Percentiles rank a stretch among this genome's conserved stretches.
phyloP scores from a whole-genome alignment of 2,329 filamentous ascomycete genomes.

The Beauveria sp. region DNA sequence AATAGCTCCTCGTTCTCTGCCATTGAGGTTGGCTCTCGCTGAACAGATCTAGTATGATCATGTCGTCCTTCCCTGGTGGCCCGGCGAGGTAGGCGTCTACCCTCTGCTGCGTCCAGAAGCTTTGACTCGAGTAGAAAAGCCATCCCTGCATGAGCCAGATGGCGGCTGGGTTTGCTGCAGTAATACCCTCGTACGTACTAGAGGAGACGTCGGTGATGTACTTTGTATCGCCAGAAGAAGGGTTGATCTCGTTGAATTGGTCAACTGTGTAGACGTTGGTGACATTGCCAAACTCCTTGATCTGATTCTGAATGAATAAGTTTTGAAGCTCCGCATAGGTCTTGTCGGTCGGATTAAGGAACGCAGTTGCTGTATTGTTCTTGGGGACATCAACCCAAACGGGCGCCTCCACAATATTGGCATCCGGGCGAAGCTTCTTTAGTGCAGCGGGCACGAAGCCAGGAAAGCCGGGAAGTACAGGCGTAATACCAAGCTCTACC shows the following conservation, averaged over 20 bases:
- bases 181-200: conserved; percentile 39
- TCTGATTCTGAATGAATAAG: conserved; percentile 37
- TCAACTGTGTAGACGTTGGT: conserved; percentile 42
- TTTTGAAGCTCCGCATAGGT: conserved; percentile 35
- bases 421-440: conserved; percentile 31
- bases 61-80: conserved; percentile 33
- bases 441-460: conserved; percentile 39
- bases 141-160: conserved; percentile 47
- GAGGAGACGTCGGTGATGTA: conserved; percentile 11
- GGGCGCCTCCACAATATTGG: conserved; percentile 32
- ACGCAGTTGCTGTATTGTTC: conserved; percentile 36
- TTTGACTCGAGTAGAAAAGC: conserved; percentile 36
- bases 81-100: conserved; percentile 42
- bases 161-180: conserved; percentile 37
- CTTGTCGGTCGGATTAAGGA: conserved; percentile 37
- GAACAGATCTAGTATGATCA: conserved; percentile 44
- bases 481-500: conserved; percentile 45
- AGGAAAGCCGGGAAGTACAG: conserved; percentile 41
- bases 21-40: conserved; percentile 42
- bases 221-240: background rate
- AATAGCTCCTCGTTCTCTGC: conserved; percentile 41
- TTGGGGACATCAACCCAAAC: conserved; percentile 9
- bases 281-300: conserved; percentile 37
- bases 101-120: conserved; percentile 37
- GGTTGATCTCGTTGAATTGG: conserved; percentile 42